Percentiles rank a stretch among this genome's conserved stretches.
Conservation (phyloP, 208 protist genomes). For the Leptomonas pyrrhocoris region DNA sequence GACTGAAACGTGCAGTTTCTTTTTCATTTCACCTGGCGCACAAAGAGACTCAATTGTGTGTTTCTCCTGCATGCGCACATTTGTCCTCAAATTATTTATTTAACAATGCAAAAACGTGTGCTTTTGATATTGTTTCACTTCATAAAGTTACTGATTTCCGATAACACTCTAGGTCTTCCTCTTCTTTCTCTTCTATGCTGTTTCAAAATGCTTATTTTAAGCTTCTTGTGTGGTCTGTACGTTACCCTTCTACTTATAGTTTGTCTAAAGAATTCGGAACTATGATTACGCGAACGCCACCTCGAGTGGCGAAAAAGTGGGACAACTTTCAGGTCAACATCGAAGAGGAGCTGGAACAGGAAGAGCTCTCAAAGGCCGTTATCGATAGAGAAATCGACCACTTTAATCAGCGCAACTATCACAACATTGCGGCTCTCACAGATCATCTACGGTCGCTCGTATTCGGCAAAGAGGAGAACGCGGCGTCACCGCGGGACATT, state of each 20-base stretch:
- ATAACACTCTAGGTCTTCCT: no score
- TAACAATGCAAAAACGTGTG: no score
- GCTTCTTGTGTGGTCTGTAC: no score
- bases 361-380: constrained; percentile 37
- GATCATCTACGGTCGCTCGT: constrained; percentile 44
- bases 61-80: no score
- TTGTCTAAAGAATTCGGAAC: not conserved
- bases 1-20: no score
- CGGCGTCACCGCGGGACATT: constrained; percentile 30
- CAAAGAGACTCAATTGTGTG: no score
- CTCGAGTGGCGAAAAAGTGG: constrained; percentile 12
- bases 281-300: constrained; percentile 5
- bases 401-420: constrained; percentile 42
- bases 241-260: not conserved
- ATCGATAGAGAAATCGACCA: constrained; percentile 44
- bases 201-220: no score
- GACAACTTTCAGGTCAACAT: constrained; percentile 23
- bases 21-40: no score
- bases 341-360: constrained; percentile 48
- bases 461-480: constrained; percentile 39
- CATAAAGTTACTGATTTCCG: no score
- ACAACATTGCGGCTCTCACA: constrained; percentile 33
- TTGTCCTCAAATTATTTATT: no score
- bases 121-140: no score
- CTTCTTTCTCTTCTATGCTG: no score